Evolutionary conservation across 495 filamentous ascomycete species (phyloP).

Genomic region (Tetracladium setigerum): DNA sequence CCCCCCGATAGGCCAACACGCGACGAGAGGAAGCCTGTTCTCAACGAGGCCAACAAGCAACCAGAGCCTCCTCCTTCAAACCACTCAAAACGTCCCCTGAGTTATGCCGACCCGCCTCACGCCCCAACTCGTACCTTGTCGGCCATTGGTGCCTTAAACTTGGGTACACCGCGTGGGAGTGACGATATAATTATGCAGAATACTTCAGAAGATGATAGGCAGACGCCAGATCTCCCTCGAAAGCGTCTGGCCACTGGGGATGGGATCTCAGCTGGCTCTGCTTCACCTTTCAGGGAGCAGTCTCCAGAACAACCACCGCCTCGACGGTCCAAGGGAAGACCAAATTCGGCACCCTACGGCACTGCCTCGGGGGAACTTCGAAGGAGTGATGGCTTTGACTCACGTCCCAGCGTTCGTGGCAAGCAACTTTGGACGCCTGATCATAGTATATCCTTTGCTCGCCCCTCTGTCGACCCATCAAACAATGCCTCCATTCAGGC

Average conservation of each 20-base stretch:
- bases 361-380: neutral
- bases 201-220: neutral
- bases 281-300: conserved; percentile 1
- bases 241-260: neutral
- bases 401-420: neutral
- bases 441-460: neutral
- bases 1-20: neutral
- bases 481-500: neutral
- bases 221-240: neutral
- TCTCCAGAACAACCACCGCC: neutral
- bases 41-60: neutral
- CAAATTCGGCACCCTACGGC: neutral
- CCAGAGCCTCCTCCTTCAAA: no score
- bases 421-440: conserved; percentile 3
- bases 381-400: neutral
- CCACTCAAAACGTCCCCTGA: no score
- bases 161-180: neutral
- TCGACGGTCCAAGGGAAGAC: neutral
- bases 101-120: no score
- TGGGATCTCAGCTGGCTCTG: neutral
- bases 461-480: neutral
- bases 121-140: neutral
- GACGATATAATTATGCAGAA: neutral
- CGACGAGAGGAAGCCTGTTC: neutral
- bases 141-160: conserved; percentile 1